These are phyloP conservation scores for Penicillium corylophilum DNA, from an alignment of 2,329 filamentous ascomycete species.

Conservation along the genomic window DNA sequence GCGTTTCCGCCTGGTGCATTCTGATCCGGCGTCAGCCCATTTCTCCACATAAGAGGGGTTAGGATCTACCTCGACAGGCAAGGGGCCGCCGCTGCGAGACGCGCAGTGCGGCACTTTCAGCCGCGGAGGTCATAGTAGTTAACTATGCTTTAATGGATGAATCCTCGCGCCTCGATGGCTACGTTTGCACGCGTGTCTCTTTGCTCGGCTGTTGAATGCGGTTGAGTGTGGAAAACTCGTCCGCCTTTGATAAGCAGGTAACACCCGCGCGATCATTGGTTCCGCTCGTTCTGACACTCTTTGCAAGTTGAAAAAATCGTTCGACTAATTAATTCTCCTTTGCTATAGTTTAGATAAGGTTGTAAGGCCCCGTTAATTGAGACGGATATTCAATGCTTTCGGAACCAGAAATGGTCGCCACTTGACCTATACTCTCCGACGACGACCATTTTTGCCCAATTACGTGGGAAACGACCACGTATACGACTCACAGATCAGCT, in stretches of 20 bases:
- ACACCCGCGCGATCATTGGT: not conserved
- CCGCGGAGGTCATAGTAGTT: conserved; percentile 9
- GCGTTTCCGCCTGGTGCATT: conserved; percentile 28
- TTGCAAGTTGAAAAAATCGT: not conserved
- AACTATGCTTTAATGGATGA: not conserved
- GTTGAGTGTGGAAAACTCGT: not conserved
- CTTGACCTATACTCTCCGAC: too few relatives aligned
- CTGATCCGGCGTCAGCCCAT: conserved; percentile 15
- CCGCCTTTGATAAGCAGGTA: not conserved
- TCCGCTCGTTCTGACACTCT: not conserved
- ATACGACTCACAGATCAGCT: too few relatives aligned
- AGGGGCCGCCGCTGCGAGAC: conserved; percentile 27
- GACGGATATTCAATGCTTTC: too few relatives aligned
- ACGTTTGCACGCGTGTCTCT: not conserved
- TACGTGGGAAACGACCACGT: too few relatives aligned
- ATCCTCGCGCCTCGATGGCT: not conserved
- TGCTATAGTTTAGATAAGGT: too few relatives aligned
- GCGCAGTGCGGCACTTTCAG: conserved; percentile 12
- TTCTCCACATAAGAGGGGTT: not conserved
- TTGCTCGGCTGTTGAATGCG: not conserved
- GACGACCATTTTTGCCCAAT: too few relatives aligned
- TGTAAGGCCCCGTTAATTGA: too few relatives aligned
- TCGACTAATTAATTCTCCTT: too few relatives aligned
- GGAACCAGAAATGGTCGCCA: too few relatives aligned
- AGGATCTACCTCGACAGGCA: conserved; percentile 24